These are phyloP conservation scores for Backusella liffmaniae DNA, from an alignment of 192 early-diverging fungal species.

Conservation along the genomic window DNA sequence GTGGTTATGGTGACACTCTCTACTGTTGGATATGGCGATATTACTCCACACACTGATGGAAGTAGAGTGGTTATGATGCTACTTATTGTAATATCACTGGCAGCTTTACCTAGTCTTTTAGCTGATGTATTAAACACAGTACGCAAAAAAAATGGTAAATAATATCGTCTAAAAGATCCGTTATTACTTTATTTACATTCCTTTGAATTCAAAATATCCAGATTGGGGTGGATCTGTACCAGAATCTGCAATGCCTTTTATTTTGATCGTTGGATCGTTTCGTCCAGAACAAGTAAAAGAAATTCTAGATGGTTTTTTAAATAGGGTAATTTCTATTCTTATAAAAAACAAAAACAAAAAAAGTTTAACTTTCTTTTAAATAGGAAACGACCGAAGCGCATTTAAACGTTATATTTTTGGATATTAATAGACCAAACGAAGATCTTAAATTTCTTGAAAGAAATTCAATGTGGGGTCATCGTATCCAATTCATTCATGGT, in stretches of 20 bases:
- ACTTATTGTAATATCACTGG: conserved; percentile 60
- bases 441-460: conserved; percentile 45
- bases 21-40: conserved; percentile 73
- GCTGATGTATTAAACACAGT: conserved; percentile 43
- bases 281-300: conserved; percentile 41
- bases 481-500: conserved; percentile 35
- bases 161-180: not conserved
- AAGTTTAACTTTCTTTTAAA: not conserved
- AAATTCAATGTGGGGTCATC: conserved; percentile 43
- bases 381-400: conserved; percentile 46
- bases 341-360: not conserved
- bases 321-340: conserved; percentile 29
- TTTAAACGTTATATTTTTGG: conserved; percentile 49
- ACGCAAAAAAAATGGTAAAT: conserved; percentile 32
- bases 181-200: not conserved
- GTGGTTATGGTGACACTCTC: conserved; percentile 68
- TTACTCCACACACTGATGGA: conserved; percentile 52
- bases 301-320: conserved; percentile 46
- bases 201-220: not conserved
- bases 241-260: conserved; percentile 30
- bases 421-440: conserved; percentile 42
- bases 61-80: conserved; percentile 58
- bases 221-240: conserved; percentile 33
- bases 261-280: conserved; percentile 47
- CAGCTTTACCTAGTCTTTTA: conserved; percentile 57